These are phyloP conservation scores for Asparagopsis taxiformis DNA, from an alignment of 31 red algal genomes.

Conservation along the genomic window DNA sequence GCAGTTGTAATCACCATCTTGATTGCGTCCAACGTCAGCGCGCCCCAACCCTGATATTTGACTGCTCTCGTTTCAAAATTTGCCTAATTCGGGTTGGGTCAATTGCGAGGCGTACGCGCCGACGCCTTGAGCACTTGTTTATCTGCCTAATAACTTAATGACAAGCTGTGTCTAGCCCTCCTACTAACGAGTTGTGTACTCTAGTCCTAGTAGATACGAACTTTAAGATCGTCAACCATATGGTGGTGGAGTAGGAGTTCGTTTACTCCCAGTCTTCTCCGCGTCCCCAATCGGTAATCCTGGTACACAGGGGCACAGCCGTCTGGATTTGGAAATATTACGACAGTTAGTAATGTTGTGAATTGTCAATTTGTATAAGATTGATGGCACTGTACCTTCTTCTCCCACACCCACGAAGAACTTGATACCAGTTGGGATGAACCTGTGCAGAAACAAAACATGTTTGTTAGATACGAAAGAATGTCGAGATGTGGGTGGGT, in stretches of 20 bases:
- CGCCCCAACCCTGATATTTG: no score
- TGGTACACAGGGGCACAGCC: slow-evolving; percentile 45
- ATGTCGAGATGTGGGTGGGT: no score
- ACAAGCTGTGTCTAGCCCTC: no score
- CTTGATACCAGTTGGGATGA: slow-evolving; percentile 66
- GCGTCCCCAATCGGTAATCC: slow-evolving; percentile 15
- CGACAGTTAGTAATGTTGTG: no score
- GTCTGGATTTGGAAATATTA: background rate
- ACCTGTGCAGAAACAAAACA: slow-evolving; percentile 8
- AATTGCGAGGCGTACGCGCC: no score
- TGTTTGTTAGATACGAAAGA: background rate
- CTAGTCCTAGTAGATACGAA: slow-evolving; percentile 26
- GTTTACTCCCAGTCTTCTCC: slow-evolving; percentile 43
- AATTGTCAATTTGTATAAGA: background rate
- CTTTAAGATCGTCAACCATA: slow-evolving; percentile 52
- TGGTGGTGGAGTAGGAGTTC: slow-evolving; percentile 67
- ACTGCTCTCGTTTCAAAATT: no score
- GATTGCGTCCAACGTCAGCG: no score
- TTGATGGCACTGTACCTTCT: slow-evolving; percentile 32
- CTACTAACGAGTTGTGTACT: no score
- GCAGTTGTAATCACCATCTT: no score
- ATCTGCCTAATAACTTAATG: no score
- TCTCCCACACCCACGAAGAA: slow-evolving; percentile 57
- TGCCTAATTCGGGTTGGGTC: no score
- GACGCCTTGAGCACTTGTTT: no score